Conservation (phyloP, 768 basidiomycete genomes). For the Boletus subcaerulescens region DNA sequence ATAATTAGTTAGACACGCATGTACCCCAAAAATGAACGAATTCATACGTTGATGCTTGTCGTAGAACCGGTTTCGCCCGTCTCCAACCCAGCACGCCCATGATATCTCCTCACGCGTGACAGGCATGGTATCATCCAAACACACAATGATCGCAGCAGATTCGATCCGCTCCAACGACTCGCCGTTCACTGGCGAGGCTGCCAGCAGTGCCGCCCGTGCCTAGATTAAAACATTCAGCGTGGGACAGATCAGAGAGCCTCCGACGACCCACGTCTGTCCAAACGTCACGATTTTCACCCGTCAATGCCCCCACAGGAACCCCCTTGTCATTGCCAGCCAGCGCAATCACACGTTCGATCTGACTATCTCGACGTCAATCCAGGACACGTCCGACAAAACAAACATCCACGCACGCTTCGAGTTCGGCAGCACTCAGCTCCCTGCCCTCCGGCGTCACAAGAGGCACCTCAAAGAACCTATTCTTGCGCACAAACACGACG, state of each 20-base stretch:
- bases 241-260: neutral
- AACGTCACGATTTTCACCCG: conserved; percentile 82
- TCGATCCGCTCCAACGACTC: conserved; percentile 76
- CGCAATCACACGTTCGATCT: conserved; percentile 67
- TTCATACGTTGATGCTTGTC: conserved; percentile 91
- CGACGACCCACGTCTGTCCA: conserved; percentile 82
- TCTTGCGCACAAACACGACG: conserved; percentile 87
- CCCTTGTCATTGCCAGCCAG: conserved; percentile 49
- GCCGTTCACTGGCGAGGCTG: conserved; percentile 63
- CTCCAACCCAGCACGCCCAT: conserved; percentile 84
- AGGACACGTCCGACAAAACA: neutral
- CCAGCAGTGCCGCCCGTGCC: conserved; percentile 61
- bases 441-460: conserved; percentile 59
- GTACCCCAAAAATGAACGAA: neutral
- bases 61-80: conserved; percentile 89
- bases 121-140: conserved; percentile 80
- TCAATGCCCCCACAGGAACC: conserved; percentile 75
- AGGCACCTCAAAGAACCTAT: conserved; percentile 84
- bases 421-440: conserved; percentile 74
- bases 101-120: conserved; percentile 79
- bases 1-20: conserved; percentile 2
- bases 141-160: conserved; percentile 83
- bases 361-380: conserved; percentile 34
- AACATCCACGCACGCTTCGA: conserved; percentile 57
- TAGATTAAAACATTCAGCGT: conserved; percentile 12